phyloP scores from a whole-genome alignment of 352 stramenopile genomes.

The Pythium rhizo-oryzae region DNA sequence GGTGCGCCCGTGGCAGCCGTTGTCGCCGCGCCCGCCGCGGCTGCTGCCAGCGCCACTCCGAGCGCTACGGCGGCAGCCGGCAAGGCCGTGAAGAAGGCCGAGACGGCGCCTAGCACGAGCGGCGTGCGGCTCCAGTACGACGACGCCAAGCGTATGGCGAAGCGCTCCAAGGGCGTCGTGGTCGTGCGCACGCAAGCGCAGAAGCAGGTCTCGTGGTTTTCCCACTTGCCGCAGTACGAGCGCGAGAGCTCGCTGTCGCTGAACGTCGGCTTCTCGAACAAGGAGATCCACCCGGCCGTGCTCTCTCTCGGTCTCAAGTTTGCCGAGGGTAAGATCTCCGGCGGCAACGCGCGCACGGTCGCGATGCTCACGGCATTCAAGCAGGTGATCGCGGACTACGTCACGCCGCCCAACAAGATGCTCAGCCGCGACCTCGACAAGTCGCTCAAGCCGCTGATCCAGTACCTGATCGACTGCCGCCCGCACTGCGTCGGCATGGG shows the following conservation, averaged over 20 bases:
- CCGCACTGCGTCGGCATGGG: slow-evolving; percentile 95
- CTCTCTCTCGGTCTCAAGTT: slow-evolving; percentile 93
- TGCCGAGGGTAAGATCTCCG: slow-evolving; percentile 86
- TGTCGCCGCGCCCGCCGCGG: neutral
- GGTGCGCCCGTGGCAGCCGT: slow-evolving; percentile 10
- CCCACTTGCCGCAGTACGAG: slow-evolving; percentile 85
- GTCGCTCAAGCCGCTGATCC: slow-evolving; percentile 92
- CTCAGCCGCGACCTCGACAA: slow-evolving; percentile 88
- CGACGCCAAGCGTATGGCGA: slow-evolving; percentile 78
- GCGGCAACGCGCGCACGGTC: slow-evolving; percentile 92
- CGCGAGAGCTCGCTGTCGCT: slow-evolving; percentile 76
- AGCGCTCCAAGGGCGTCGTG: slow-evolving; percentile 68
- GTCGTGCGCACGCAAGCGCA: slow-evolving; percentile 76
- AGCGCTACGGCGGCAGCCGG: neutral
- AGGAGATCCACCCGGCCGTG: slow-evolving; percentile 89
- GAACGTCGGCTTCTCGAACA: slow-evolving; percentile 73
- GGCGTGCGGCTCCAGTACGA: slow-evolving; percentile 76
- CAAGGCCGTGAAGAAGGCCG: slow-evolving; percentile 49
- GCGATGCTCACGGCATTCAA: slow-evolving; percentile 94
- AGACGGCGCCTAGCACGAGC: slow-evolving; percentile 35
- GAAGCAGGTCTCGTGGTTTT: slow-evolving; percentile 85
- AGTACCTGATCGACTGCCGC: slow-evolving; percentile 95
- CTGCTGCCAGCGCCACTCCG: slow-evolving; percentile 1
- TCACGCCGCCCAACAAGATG: slow-evolving; percentile 72
- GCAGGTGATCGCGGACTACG: slow-evolving; percentile 91